A percentile compares a stretch with the other conserved stretches of the same genome.
These are phyloP conservation scores for Pichia insulana DNA, from an alignment of 805 yeast species.

Conservation along the genomic window DNA sequence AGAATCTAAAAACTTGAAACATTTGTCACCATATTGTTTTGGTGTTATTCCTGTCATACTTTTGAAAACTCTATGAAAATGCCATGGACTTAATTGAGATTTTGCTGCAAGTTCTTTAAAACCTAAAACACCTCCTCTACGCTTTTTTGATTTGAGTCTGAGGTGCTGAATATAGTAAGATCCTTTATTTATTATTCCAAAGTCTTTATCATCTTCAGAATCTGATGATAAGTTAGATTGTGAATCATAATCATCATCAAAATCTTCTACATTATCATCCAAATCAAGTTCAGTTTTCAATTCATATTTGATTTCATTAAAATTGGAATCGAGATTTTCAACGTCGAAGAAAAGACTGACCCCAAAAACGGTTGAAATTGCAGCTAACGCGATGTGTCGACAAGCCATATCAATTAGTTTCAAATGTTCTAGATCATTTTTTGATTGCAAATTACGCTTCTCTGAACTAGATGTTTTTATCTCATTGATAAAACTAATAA, in stretches of 20 bases:
- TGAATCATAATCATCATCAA: not conserved
- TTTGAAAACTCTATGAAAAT: slow-evolving; percentile 84
- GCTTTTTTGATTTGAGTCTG: slow-evolving; percentile 36
- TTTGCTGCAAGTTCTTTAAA: slow-evolving; percentile 84
- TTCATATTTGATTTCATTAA: not conserved
- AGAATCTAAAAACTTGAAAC: slow-evolving; percentile 49
- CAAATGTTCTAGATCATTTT: slow-evolving; percentile 61
- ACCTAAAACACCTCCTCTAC: slow-evolving; percentile 73
- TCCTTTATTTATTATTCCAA: slow-evolving; percentile 2
- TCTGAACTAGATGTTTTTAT: slow-evolving; percentile 4
- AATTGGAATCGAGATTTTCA: not conserved
- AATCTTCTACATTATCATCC: not conserved
- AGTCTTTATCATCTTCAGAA: not conserved
- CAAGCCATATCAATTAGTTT: slow-evolving; percentile 70
- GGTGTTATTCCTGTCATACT: slow-evolving; percentile 82
- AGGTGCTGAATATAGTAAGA: slow-evolving; percentile 7
- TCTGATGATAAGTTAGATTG: not conserved
- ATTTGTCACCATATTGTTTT: slow-evolving; percentile 79
- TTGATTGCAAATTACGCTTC: slow-evolving; percentile 29
- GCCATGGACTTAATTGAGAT: slow-evolving; percentile 83
- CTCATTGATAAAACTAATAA: not conserved
- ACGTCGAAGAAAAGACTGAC: slow-evolving; percentile 3
- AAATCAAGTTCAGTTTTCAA: not conserved
- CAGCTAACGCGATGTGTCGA: slow-evolving; percentile 75
- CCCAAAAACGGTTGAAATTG: slow-evolving; percentile 27